Conservation (phyloP, 352 stramenopile genomes). For the Phytopythium litorale region DNA sequence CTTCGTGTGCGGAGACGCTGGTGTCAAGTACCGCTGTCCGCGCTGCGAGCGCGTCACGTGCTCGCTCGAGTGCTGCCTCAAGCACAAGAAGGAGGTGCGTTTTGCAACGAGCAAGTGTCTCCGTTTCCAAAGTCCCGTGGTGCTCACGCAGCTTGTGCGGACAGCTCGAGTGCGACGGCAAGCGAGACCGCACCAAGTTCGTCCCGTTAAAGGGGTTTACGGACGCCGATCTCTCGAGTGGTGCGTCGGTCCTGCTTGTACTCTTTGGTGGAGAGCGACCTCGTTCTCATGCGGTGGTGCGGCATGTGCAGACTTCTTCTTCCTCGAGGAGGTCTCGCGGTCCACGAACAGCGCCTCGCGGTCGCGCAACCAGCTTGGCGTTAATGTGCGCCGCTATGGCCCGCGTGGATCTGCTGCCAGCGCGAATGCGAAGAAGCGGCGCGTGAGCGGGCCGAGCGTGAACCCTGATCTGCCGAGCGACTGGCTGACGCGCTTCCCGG, state of each 20-base stretch:
- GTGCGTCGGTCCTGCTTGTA: slow-evolving; percentile 16
- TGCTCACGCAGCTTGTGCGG: not conserved
- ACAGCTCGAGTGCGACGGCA: slow-evolving; percentile 76
- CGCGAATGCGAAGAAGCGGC: slow-evolving; percentile 21
- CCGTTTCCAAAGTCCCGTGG: not conserved
- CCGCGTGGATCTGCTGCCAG: slow-evolving; percentile 20
- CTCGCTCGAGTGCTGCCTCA: slow-evolving; percentile 71
- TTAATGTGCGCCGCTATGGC: slow-evolving; percentile 23
- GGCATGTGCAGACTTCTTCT: slow-evolving; percentile 57
- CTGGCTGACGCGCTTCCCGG: slow-evolving; percentile 70
- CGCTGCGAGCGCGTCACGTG: slow-evolving; percentile 82
- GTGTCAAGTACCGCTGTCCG: slow-evolving; percentile 86
- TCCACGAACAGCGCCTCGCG: slow-evolving; percentile 46
- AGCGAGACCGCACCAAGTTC: slow-evolving; percentile 82
- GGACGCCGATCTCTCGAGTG: slow-evolving; percentile 74
- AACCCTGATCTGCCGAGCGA: slow-evolving; percentile 66
- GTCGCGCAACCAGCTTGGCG: slow-evolving; percentile 36
- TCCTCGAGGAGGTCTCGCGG: slow-evolving; percentile 64
- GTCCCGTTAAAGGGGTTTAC: slow-evolving; percentile 67
- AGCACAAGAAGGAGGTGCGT: slow-evolving; percentile 75
- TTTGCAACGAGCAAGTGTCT: not conserved
- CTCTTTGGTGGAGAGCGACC: not conserved
- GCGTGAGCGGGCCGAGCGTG: slow-evolving; percentile 16
- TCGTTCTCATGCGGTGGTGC: not conserved
- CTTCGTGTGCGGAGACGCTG: slow-evolving; percentile 31